Conservation (phyloP, 169 alveolate species). For the Cyclospora cayetanensis region DNA sequence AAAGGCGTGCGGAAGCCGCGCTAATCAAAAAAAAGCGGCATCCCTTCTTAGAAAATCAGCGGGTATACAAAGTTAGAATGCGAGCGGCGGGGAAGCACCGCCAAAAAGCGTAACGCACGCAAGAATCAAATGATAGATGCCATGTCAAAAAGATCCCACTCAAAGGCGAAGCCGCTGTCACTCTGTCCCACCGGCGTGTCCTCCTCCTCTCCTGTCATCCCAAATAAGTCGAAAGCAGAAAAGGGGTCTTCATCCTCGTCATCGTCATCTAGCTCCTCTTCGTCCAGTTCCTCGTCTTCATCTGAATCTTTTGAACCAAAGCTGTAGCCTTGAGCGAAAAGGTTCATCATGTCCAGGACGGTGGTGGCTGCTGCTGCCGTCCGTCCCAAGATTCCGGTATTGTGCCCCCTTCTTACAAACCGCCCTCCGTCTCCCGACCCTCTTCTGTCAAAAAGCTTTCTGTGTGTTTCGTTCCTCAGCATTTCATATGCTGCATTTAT, state of each 20-base stretch:
- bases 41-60: too few relatives aligned
- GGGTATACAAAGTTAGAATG: too few relatives aligned
- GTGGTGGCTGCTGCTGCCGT: too few relatives aligned
- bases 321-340: background rate
- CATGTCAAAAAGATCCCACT: too few relatives aligned
- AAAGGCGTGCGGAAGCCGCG: too few relatives aligned
- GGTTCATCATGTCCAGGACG: background rate
- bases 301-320: too few relatives aligned
- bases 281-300: background rate
- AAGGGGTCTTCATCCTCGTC: background rate
- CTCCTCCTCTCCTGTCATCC: background rate
- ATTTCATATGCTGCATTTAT: slow-evolving; percentile 23
- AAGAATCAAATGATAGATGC: too few relatives aligned
- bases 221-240: background rate
- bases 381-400: background rate
- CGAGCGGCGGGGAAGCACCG: too few relatives aligned
- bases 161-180: too few relatives aligned
- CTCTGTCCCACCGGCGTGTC: too few relatives aligned
- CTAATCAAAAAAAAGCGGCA: too few relatives aligned
- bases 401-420: background rate
- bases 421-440: slow-evolving; percentile 21
- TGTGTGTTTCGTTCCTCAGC: background rate
- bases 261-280: background rate
- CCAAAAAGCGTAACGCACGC: too few relatives aligned
- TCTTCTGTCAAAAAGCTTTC: background rate